phyloP scores from a whole-genome alignment of 129 eudicot species.

The carrot (Daucus carota) region DH1_v3.0 NC_030381.2:43012001-43012500 shows the following conservation, averaged over 20 bases:
- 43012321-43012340: constrained; percentile 62
- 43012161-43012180: background rate
- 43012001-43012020: background rate
- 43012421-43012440: constrained; percentile 33
- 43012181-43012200: background rate
- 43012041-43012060: background rate
- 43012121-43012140: background rate
- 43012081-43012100: background rate
- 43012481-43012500: constrained; percentile 63
- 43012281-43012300: constrained; percentile 55
- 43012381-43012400: background rate
- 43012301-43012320: constrained; percentile 57
- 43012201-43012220: constrained; percentile 9
- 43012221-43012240: constrained; percentile 63
- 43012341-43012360: constrained; percentile 65
- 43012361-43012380: background rate
- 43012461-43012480: constrained; percentile 61
- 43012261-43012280: constrained; percentile 44
- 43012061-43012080: background rate
- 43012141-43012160: background rate
- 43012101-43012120: background rate
- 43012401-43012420: constrained; percentile 10
- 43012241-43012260: constrained; percentile 61
- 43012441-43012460: constrained; percentile 38
- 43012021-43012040: background rate